A percentile compares a stretch with the other conserved stretches of the same genome.
phyloP scores from a whole-genome alignment of 331 rosid genomes.

The Acacia concinna region DNA sequence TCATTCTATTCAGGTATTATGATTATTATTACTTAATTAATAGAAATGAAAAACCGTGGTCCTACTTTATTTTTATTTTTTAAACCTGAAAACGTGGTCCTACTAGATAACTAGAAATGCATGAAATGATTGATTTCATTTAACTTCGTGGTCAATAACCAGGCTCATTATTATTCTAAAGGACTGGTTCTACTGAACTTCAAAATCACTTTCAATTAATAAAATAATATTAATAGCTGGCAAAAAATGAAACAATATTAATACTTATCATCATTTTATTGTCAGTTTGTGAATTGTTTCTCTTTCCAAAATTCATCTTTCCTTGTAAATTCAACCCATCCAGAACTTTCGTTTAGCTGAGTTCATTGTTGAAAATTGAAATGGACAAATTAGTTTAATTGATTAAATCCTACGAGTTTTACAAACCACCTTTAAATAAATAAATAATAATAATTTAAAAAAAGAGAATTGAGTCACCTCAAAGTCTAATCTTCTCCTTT shows the following conservation, averaged over 20 bases:
- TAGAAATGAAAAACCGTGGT: not conserved
- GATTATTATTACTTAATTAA: too few species aligned
- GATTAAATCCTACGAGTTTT: not conserved
- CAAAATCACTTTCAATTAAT: conserved; percentile 29
- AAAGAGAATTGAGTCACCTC: not conserved
- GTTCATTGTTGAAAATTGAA: conserved; percentile 35
- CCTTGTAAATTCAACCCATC: conserved; percentile 29
- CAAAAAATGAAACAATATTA: not conserved
- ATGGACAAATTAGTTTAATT: not conserved
- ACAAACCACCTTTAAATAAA: not conserved
- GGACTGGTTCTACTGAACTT: conserved; percentile 8
- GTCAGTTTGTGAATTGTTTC: conserved; percentile 12
- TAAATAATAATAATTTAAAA: too few species aligned
- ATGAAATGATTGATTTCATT: not conserved
- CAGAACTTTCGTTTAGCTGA: conserved; percentile 20
- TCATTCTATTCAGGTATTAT: too few species aligned
- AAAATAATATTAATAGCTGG: not conserved
- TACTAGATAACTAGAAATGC: conserved; percentile 4
- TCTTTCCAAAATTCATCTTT: conserved; percentile 23
- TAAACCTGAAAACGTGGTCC: too few species aligned
- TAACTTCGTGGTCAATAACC: too few species aligned
- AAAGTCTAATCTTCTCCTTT: too few species aligned
- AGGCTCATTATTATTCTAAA: not conserved
- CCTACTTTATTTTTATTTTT: too few species aligned
- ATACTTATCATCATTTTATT: too few species aligned